Evolutionary conservation across 768 basidiomycete species (phyloP), one percentile per base, ranked within the genome.

Genomic region (Rhodotorula graminis): DNA sequence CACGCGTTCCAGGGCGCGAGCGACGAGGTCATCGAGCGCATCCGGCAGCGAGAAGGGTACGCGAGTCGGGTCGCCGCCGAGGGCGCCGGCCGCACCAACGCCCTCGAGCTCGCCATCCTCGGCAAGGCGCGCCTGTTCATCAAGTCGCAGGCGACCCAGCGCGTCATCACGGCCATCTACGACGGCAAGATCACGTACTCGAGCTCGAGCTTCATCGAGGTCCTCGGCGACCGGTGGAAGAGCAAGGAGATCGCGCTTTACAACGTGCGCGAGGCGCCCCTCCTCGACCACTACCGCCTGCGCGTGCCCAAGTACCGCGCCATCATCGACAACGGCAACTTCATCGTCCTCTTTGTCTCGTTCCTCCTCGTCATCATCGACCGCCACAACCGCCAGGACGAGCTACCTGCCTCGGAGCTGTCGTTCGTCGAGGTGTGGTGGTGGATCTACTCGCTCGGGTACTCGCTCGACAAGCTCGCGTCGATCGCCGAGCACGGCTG

Each of bases 221-320:
- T 76, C 37, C 50, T 76, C 27, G 72, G 72, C 19, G 77, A 82
- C 78, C 80, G 82, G 52, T 83, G 82, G 77, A 83, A 83, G 76
- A 77, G 76, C 33, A 80, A 81, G 68, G 80, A 82, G 12, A 82
- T 83, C 53, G 76, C 79, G 64, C 77, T 83, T 29, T 82, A 83
- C 77, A 82, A 82, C 65, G 81, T 82, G 14, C 80, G 81, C 57
- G 78, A 80, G 74, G 82, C 83, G 5, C 83, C 82, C 14, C 67
- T 83, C 11, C 67, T 76, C 23, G 76, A 76, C 56, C 76, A 76
- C 62, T 76, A 76, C 42, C 72, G 76, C 6, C 64, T 76, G 63
- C 58, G 66, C 42, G 67, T 69, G 9, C 67, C 67, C 21, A 70
- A 71, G 47, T 76, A 76, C 64, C 71, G 75, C 11, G n/a, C 62